Evolutionary conservation across 768 basidiomycete genomes (phyloP), one percentile per base, ranked within the genome.

Genomic region (Clitopilus hobsonii): DNA sequence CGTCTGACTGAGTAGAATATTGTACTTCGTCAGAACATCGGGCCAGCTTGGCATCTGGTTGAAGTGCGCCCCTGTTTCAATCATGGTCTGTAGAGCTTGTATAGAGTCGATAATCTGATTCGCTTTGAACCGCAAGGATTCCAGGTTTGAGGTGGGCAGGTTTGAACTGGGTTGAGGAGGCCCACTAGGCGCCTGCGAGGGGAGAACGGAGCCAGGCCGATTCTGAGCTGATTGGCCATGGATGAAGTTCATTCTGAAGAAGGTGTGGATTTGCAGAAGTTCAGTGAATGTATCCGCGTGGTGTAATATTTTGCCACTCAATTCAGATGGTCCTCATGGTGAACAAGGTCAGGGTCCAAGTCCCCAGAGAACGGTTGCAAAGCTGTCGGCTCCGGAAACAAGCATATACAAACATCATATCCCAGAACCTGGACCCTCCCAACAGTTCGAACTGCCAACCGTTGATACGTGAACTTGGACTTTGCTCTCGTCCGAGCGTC

Each of bases 11-110:
- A 93, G 79, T 24, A 94, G 78, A 58, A 90, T 79, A 61, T 86
- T 91, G 80, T 92, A 93, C 74, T 91, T 92, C 13, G 86, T 84
- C 53, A 93, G 77, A 53, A 94, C 82, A 63, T 93, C 91, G 2
- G 91, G 91, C 91, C 91, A 93, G 6, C 88, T 70, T 2, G 86
- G 84, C 84, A 91, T 90, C n/a, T 65, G 74, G 30, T 70, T 71
- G 41, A 75, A 77, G 30, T 82, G 75, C 11, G 41, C 41, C 11
- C 79, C 79, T 6, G 72, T 74, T 52, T 89, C 85, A 60, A 91
- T 74, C 6, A 81, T 85, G 52, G 80, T 74, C 54, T 85, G 84
- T 7, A 91, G 73, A 0, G 74, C 72, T 54, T 83, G 74, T 22
- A 91, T 86, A 6, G 88, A 88, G 51, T 92, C 90, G 45, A 90